A percentile compares a stretch with the other conserved stretches of the same genome.
Conservation (phyloP, 257 asterid species). For the Coffea canephora region DNA sequence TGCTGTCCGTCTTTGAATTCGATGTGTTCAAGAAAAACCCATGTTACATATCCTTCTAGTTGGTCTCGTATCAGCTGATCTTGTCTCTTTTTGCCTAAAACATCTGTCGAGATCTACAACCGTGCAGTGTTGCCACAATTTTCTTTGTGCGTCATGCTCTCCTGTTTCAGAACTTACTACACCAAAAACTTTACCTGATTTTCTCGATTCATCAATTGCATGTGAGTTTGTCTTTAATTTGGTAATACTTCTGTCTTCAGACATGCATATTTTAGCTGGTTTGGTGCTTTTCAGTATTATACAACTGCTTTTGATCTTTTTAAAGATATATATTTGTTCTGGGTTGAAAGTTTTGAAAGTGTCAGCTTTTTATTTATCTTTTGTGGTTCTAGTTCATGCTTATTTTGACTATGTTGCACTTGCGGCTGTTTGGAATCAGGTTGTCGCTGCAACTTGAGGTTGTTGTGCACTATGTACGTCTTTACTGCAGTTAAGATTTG, state of each 20-base stretch:
- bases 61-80: constrained; percentile 41
- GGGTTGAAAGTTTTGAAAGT: too few species aligned
- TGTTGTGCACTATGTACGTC: neutral
- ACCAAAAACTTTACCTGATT: constrained; percentile 10
- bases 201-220: constrained; percentile 15
- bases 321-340: neutral
- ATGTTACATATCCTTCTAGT: constrained; percentile 38
- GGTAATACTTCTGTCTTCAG: neutral
- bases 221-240: constrained; percentile 1
- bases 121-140: constrained; percentile 9
- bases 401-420: neutral
- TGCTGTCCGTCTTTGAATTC: constrained; percentile 36
- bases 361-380: neutral
- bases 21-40: constrained; percentile 37
- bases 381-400: neutral
- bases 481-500: neutral
- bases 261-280: neutral
- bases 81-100: constrained; percentile 24
- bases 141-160: constrained; percentile 9
- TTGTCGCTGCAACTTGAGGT: neutral
- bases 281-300: neutral
- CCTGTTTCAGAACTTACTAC: constrained; percentile 1
- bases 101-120: constrained; percentile 46
- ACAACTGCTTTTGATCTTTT: neutral
- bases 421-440: neutral